Evolutionary conservation across 192 early-diverging fungal genomes (phyloP), one percentile per base, ranked within the genome.

Genomic region (Coemansia sp.): DNA sequence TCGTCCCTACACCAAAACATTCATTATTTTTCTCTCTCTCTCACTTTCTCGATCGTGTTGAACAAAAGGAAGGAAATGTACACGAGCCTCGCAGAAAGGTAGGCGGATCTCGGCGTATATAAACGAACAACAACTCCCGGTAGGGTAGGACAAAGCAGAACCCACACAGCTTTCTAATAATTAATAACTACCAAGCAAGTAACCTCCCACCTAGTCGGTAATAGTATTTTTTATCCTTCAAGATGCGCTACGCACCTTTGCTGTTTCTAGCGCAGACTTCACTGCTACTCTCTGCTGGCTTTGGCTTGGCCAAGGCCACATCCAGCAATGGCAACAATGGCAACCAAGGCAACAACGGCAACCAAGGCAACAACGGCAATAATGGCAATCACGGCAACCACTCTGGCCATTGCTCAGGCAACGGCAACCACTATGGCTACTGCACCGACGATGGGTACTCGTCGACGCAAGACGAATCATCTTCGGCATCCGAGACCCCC

Each of bases 231-330:
- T 41, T 60, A 16, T 60, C 6, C n/a, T 18, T 46, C 44, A 53
- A 55, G 64, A 65, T 65, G 64, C 49, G 52, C 49, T 65, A 65
- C 52, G 64, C 64, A 51, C 52, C 64, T 43, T 43, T 65, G 33
- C 52, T 65, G 21, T 65, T 56, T 56, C 39, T 65, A 18, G 36
- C 64, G 11, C 53, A 56, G n/a, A 56, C 64, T 16, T 14, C 52
- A 8, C 51, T 65, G 36, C 51, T 53, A 2, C 34, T 65, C 10
- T 56, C 64, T 14, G 66, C 58, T 5, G 46, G 30, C 10, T 41
- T 52, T 30, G 57, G 33, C 5, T 26, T 23, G 3, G 44, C 36
- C n/a, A 65, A 18, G 7, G 51, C 63, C 23, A 58, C 23, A 41
- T 18, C 44, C 44, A 46, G 14, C 16, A 46, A 46, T 18, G 44